Base-by-base conservation (phyloP, 805 yeast species). In the Zygosaccharomyces lentus region DNA sequence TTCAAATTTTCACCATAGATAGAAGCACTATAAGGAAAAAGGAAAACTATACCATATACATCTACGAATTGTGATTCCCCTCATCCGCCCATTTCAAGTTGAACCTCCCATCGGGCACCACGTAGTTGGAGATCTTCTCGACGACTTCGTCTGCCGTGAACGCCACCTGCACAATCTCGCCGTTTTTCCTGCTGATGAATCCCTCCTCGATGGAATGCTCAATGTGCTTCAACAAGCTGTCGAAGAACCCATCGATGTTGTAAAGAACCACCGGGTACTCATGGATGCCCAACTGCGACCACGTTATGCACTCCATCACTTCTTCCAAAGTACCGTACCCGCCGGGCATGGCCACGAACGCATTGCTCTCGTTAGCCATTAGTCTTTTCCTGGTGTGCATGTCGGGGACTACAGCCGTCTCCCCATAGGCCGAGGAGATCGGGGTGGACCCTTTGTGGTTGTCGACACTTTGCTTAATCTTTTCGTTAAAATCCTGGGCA, bases 261-360 rank as follows among this genome's bases (percentile, higher is more conserved):
- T 81, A 81, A 34, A 88, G 60, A 12, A 88, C 82, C 57, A 88
- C 80, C 24, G 96, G 96, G 65, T 84, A 84, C 51, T 73, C 69
- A 65, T 88, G 96, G 54, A 88, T 87, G 27, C 90, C 93, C 57
- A 88, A 73, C 71, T 88, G 96, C 41, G 81, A 80, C 96, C 96
- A 88, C 3, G 96, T 88, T 48, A 84, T 84, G 45, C 87, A 84
- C 70, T 88, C 96, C 82, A 87, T 81, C 51, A 88, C 72, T 68
- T 88, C 96, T 66, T 88, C 96, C 61, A 87, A 68, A 6, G 95
- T 87, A 41, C 96, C 96, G 62, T 81, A 87, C 2, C 96, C 96
- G 51, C 96, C 96, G 10, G 96, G 96, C 69, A 88, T 74, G 0
- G 96, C 95, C 37, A 88, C 78, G 65, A 88, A 88, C 0, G 91